A percentile compares a stretch with the other conserved stretches of the same genome.
Conservation (phyloP, 148 eudicot species). For the Fagopyrum tataricum region DNA sequence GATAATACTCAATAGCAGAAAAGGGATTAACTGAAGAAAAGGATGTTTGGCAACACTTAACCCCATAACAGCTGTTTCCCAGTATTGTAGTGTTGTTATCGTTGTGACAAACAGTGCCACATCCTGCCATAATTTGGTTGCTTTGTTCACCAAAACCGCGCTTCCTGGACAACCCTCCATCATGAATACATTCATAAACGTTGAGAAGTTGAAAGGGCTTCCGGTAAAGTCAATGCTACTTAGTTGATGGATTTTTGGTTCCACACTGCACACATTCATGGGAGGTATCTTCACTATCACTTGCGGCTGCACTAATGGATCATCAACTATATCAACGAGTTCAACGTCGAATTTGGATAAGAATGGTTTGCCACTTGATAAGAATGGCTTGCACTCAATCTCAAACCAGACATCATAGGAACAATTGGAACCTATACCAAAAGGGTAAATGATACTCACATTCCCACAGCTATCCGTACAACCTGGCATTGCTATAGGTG, state of each 20-base stretch:
- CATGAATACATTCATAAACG: background rate
- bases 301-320: background rate
- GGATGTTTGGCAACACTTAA: slow-evolving; percentile 30
- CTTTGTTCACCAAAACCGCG: background rate
- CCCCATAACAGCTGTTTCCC: slow-evolving; percentile 23
- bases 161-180: slow-evolving; percentile 19
- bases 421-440: background rate
- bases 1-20: background rate
- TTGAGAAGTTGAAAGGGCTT: slow-evolving; percentile 10
- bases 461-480: background rate
- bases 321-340: background rate
- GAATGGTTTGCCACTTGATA: background rate
- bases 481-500: background rate
- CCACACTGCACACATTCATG: background rate
- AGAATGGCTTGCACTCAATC: background rate
- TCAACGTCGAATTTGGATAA: background rate
- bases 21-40: background rate
- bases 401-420: background rate
- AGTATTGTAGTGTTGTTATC: background rate
- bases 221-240: slow-evolving; percentile 11
- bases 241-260: background rate
- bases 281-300: background rate
- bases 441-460: background rate
- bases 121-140: slow-evolving; percentile 6
- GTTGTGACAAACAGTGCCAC: slow-evolving; percentile 15